A percentile compares a stretch with the other conserved stretches of the same genome.
Conservation (phyloP, 352 stramenopile genomes). For the Pythium utonaiense region DNA sequence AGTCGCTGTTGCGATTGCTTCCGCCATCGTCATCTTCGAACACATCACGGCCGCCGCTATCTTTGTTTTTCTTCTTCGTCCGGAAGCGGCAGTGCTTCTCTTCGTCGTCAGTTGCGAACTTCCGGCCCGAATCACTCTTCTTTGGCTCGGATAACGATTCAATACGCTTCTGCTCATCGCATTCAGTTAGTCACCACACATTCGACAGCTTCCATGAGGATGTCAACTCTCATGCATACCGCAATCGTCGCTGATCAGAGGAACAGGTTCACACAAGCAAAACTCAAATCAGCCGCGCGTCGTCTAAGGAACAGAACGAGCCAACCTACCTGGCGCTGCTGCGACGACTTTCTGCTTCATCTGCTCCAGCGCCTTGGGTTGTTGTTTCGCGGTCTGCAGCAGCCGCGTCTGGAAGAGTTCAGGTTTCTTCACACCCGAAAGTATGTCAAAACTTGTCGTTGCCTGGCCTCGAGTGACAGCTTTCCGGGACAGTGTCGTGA, state of each 20-base stretch:
- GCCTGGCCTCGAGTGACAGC: constrained; percentile 10
- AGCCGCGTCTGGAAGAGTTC: constrained; percentile 57
- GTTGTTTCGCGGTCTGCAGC: constrained; percentile 40
- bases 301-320: too few species aligned
- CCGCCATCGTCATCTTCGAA: constrained; percentile 35
- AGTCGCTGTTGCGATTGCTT: constrained; percentile 29
- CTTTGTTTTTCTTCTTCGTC: constrained; percentile 27
- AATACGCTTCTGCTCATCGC: constrained; percentile 50
- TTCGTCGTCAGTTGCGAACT: constrained; percentile 73
- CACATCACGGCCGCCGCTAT: constrained; percentile 20
- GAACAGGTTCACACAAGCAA: neutral
- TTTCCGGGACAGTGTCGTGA: constrained; percentile 55
- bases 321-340: constrained; percentile 36
- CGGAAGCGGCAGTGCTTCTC: constrained; percentile 71
- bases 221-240: neutral
- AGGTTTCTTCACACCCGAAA: constrained; percentile 55
- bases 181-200: neutral
- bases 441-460: constrained; percentile 21
- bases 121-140: constrained; percentile 33
- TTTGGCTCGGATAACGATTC: constrained; percentile 52
- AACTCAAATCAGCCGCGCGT: too few species aligned
- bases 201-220: neutral
- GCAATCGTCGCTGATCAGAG: constrained; percentile 7
- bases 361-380: constrained; percentile 39
- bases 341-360: constrained; percentile 47